Evolutionary conservation across 2,329 filamentous ascomycete species (phyloP).

Genomic region (Paraphaeosphaeria sporulosa): DNA sequence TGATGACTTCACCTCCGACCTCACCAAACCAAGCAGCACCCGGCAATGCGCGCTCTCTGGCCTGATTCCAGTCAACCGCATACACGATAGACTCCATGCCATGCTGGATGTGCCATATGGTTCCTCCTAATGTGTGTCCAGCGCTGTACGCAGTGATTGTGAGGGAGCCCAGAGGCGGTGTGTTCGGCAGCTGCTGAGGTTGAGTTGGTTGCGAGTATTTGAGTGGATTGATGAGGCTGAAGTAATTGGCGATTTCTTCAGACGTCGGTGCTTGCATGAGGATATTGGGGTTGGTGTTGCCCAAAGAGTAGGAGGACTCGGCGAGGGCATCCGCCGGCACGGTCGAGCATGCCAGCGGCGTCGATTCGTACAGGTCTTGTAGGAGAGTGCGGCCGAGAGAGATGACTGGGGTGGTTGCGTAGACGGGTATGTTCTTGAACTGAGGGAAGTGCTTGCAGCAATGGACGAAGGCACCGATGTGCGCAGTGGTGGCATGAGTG

Average conservation of each 20-base stretch:
- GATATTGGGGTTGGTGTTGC: constrained; percentile 54
- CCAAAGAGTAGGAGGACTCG: constrained; percentile 62
- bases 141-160: constrained; percentile 97
- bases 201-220: constrained; percentile 98
- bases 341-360: constrained; percentile 84
- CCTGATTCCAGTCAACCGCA: constrained; percentile 97
- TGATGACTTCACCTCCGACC: constrained; percentile 85
- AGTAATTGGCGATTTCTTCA: constrained; percentile 92
- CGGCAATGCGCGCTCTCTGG: constrained; percentile 91
- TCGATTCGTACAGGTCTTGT: constrained; percentile 91
- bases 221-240: constrained; percentile 85
- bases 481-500: constrained; percentile 89
- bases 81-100: constrained; percentile 97
- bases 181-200: constrained; percentile 81
- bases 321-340: constrained; percentile 77
- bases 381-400: constrained; percentile 88
- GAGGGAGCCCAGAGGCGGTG: constrained; percentile 85
- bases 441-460: constrained; percentile 96
- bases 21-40: constrained; percentile 94
- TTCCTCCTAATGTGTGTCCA: constrained; percentile 93
- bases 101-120: constrained; percentile 98
- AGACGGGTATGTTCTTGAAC: constrained; percentile 91
- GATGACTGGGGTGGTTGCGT: constrained; percentile 92
- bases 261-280: constrained; percentile 74
- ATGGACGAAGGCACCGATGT: constrained; percentile 92